A percentile compares a stretch with the other conserved stretches of the same genome.
These are phyloP conservation scores for Nevesoporus exiguus DNA, from an alignment of 768 basidiomycete species.

Conservation along the genomic window DNA sequence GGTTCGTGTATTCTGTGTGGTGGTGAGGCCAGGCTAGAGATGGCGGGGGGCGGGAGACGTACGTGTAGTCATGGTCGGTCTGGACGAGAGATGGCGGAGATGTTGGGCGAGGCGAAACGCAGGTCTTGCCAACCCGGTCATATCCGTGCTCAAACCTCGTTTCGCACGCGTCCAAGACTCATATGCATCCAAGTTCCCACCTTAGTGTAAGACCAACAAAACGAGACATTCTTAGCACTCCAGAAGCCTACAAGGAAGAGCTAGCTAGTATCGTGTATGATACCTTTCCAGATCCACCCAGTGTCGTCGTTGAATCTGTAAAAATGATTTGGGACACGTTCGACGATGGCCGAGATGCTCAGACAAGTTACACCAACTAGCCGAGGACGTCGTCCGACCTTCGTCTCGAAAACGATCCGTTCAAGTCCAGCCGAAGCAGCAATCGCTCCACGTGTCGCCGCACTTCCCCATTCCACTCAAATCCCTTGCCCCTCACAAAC, in stretches of 20 bases:
- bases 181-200: too few relatives aligned
- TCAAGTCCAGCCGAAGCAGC: slow-evolving; percentile 80
- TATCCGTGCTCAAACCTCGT: slow-evolving; percentile 11
- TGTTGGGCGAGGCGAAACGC: slow-evolving; percentile 57
- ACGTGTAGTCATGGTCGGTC: slow-evolving; percentile 42
- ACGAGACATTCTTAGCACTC: too few relatives aligned
- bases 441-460: slow-evolving; percentile 80
- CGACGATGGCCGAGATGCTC: too few relatives aligned
- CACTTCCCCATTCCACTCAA: slow-evolving; percentile 63
- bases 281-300: too few relatives aligned
- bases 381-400: slow-evolving; percentile 10
- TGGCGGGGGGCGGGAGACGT: neutral
- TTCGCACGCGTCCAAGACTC: neutral
- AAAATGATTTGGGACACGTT: too few relatives aligned
- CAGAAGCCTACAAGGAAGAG: too few relatives aligned
- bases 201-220: too few relatives aligned
- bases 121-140: slow-evolving; percentile 24
- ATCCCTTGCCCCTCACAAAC: slow-evolving; percentile 47
- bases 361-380: neutral
- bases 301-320: too few relatives aligned
- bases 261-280: too few relatives aligned
- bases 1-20: slow-evolving; percentile 60
- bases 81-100: slow-evolving; percentile 52
- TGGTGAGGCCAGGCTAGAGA: neutral
- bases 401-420: slow-evolving; percentile 65